Evolutionary conservation across 768 basidiomycete genomes (phyloP), one percentile per base, ranked within the genome.

Genomic region (Grammothele lineata): DNA sequence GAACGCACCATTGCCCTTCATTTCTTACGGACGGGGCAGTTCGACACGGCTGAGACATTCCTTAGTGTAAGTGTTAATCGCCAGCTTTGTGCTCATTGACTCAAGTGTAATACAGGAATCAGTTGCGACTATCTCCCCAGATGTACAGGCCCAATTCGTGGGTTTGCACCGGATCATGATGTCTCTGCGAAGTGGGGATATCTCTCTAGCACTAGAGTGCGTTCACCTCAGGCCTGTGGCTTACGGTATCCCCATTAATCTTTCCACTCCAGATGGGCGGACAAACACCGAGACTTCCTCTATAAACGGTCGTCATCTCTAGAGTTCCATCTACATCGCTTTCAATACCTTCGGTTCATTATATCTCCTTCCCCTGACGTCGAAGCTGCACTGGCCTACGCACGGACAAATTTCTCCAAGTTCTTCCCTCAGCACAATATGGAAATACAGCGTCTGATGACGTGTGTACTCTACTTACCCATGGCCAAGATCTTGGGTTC

Each of bases 291-390:
- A 23, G 45, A 59, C 3, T 93, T 89, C 61, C 73, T 96, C 11
- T 71, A 71, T 37, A 66, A 73, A 5, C 83, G 85, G 25, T 78
- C 78, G 8, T 95, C 93, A 1, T 76, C 89, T 0, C 76, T 99
- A 10, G 90, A 92, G 56, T 99, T 95, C 62, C 72, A 85, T 60
- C 77, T 98, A 22, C 91, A 97, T 57, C 87, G 91, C 22, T 92
- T 91, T 9, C 85, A 92, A 62, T 97, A 90, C 62, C 77, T 96
- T 44, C 82, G 83, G 3, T 71, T 95, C 9, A 75, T 94, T 17
- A 71, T 78, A 24, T 75, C 78, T 9, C 72, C 80, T 51, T 77
- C 83, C 5, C 75, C 80, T 22, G 68, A 84, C 56, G 71, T 76
- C 25, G 49, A 69, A 3, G 69, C 72, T 11, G 89, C 91, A 2